Conservation (phyloP, 257 asterid genomes). For the Capsicum rhomboideum region DNA sequence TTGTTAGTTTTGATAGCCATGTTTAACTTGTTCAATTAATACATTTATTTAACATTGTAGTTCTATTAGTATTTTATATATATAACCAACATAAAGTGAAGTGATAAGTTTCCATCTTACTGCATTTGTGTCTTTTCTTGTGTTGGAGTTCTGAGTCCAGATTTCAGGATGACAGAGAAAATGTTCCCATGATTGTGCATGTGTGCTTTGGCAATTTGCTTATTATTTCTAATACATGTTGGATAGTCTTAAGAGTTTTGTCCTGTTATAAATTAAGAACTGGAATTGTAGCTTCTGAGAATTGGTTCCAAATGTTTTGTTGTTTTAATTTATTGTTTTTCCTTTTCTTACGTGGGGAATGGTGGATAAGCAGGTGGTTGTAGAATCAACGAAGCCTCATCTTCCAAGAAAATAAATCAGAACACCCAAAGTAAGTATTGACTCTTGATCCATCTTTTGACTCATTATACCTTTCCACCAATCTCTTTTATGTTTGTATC, state of each 20-base stretch:
- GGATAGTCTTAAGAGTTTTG: background rate
- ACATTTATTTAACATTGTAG: background rate
- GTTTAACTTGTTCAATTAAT: background rate
- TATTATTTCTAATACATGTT: background rate
- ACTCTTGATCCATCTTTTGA: background rate
- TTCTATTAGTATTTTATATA: background rate
- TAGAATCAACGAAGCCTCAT: slow-evolving; percentile 82
- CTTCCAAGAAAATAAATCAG: slow-evolving; percentile 44
- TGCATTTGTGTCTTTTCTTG: background rate
- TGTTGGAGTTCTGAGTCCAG: background rate
- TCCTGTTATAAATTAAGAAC: background rate
- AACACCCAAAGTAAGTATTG: slow-evolving; percentile 14
- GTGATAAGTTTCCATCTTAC: background rate
- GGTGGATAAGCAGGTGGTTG: slow-evolving; percentile 62
- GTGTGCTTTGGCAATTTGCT: background rate
- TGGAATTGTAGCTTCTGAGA: background rate
- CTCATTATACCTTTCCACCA: background rate
- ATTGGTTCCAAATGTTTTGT: background rate
- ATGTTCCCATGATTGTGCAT: background rate
- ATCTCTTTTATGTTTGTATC: background rate
- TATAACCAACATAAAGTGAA: background rate
- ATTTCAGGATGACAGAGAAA: background rate
- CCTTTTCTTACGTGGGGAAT: background rate
- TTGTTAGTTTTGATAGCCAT: background rate
- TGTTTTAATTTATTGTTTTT: background rate